Conservation (phyloP, 1,139 yeast genomes). For the Hemisphaericaspora subhashii region DNA sequence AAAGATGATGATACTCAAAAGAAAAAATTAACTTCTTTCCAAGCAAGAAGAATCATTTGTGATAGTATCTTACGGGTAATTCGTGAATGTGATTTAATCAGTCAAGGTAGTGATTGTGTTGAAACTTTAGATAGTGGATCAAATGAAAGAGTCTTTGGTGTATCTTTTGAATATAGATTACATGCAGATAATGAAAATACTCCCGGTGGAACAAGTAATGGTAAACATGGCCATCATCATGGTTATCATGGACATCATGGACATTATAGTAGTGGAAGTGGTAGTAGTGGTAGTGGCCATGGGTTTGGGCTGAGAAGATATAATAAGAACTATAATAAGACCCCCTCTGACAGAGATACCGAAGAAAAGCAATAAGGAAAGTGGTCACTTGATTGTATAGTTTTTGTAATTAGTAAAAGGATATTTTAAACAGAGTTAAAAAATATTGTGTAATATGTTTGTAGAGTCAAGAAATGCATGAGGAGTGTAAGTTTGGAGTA, state of each 20-base stretch:
- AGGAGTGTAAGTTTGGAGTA: too few species aligned
- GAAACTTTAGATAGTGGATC: constrained; percentile 35
- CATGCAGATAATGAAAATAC: constrained; percentile 36
- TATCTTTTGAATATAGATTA: constrained; percentile 47
- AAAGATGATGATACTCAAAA: constrained; percentile 13
- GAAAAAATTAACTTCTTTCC: constrained; percentile 42
- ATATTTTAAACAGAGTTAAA: too few species aligned
- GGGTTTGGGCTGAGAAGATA: constrained; percentile 4
- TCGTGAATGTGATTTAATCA: constrained; percentile 49
- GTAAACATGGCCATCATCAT: constrained; percentile 5
- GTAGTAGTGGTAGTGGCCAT: neutral
- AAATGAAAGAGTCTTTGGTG: constrained; percentile 44
- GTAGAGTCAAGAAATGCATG: too few species aligned
- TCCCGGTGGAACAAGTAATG: constrained; percentile 1
- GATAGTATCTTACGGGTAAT: constrained; percentile 48
- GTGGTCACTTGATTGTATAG: neutral
- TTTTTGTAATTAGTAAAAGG: constrained; percentile 1
- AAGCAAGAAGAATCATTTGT: constrained; percentile 50
- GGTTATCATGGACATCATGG: constrained; percentile 3
- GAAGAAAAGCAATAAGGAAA: neutral
- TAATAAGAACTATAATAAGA: constrained; percentile 4
- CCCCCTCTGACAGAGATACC: neutral
- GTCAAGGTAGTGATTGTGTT: constrained; percentile 33
- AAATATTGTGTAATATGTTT: too few species aligned
- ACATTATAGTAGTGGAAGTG: neutral